phyloP scores from a whole-genome alignment of 2,329 filamentous ascomycete genomes.

The Nigrospora oryzae region DNA sequence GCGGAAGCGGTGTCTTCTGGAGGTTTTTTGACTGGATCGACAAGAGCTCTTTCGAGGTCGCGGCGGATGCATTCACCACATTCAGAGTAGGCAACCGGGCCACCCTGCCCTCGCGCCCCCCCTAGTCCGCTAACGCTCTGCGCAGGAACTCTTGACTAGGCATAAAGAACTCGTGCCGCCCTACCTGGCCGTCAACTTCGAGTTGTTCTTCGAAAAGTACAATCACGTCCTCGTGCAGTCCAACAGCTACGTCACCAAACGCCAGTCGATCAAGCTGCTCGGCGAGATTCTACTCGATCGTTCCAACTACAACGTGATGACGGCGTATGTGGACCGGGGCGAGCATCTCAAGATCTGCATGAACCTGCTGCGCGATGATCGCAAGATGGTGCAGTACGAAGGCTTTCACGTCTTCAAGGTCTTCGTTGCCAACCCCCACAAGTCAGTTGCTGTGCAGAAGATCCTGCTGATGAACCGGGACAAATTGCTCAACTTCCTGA shows the following conservation, averaged over 20 bases:
- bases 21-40: slow-evolving; percentile 97
- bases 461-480: slow-evolving; percentile 96
- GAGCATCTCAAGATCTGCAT: slow-evolving; percentile 98
- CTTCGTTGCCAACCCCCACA: slow-evolving; percentile 97
- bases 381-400: slow-evolving; percentile 99
- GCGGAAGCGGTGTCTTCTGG: slow-evolving; percentile 86
- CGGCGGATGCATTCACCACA: slow-evolving; percentile 94
- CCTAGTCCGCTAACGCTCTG: neutral
- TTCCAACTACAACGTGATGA: slow-evolving; percentile 98
- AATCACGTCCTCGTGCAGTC: slow-evolving; percentile 83
- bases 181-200: slow-evolving; percentile 84
- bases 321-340: slow-evolving; percentile 86
- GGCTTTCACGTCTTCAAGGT: slow-evolving; percentile 99
- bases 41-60: slow-evolving; percentile 91
- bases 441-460: slow-evolving; percentile 90
- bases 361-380: slow-evolving; percentile 90
- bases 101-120: neutral
- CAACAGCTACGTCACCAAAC: slow-evolving; percentile 93
- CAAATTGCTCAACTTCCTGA: slow-evolving; percentile 79
- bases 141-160: slow-evolving; percentile 81
- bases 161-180: slow-evolving; percentile 87
- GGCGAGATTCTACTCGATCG: slow-evolving; percentile 91
- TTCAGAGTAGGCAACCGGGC: slow-evolving; percentile 62
- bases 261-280: slow-evolving; percentile 94
- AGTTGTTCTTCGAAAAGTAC: slow-evolving; percentile 86